Evolutionary conservation across 352 stramenopile species (phyloP).

Genomic region (Globisporangium nagaii): DNA sequence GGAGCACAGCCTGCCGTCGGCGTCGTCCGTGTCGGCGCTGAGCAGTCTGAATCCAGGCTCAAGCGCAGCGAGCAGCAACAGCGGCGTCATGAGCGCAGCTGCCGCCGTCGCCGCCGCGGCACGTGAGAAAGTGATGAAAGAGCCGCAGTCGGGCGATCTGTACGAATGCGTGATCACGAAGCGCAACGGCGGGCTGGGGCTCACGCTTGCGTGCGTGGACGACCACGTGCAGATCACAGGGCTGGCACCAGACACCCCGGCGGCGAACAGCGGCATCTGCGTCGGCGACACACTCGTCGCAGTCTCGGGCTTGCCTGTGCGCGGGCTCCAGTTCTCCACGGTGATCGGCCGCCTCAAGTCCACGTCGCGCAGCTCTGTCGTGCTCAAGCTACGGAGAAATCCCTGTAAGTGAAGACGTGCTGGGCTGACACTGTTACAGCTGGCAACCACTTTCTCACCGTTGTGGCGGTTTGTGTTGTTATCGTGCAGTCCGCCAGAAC

Average conservation of each 20-base stretch:
- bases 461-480: conserved; percentile 3
- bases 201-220: conserved; percentile 76
- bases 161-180: conserved; percentile 86
- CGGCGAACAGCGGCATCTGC: conserved; percentile 66
- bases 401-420: conserved; percentile 77
- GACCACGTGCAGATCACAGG: conserved; percentile 83
- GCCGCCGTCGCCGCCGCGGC: conserved; percentile 28
- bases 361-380: conserved; percentile 70
- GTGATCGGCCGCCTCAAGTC: conserved; percentile 77
- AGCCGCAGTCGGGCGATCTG: conserved; percentile 71
- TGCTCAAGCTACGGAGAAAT: conserved; percentile 75
- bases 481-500: conserved; percentile 60
- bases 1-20: conserved; percentile 15
- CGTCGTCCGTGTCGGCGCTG: conserved; percentile 13
- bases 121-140: conserved; percentile 80
- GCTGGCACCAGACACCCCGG: conserved; percentile 61
- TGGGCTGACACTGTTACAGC: too few species aligned
- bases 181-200: conserved; percentile 60
- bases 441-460: too few species aligned
- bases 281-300: conserved; percentile 75
- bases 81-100: conserved; percentile 11
- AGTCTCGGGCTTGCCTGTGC: conserved; percentile 62
- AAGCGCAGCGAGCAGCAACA: conserved; percentile 24
- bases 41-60: conserved; percentile 22
- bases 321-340: conserved; percentile 78